Conservation (phyloP, 345 rosid genomes). For the Populus alba region DNA sequence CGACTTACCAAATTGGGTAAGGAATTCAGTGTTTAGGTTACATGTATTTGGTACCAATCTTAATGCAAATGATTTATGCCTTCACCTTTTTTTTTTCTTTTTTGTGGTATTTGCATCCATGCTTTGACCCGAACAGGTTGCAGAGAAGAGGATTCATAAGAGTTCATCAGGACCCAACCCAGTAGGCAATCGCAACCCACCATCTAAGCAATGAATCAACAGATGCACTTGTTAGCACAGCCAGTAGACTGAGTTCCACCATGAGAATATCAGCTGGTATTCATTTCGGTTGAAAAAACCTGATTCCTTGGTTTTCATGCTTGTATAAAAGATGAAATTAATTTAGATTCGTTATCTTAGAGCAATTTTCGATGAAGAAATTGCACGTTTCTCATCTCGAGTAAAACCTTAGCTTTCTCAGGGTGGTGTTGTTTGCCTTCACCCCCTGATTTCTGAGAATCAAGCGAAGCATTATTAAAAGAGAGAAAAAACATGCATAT, state of each 20-base stretch:
- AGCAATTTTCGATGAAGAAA: slow-evolving; percentile 2
- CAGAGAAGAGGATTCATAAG: slow-evolving; percentile 36
- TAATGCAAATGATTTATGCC: background rate
- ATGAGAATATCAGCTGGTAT: slow-evolving; percentile 18
- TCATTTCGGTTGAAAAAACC: slow-evolving; percentile 17
- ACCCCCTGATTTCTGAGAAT: background rate
- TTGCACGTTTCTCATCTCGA: slow-evolving; percentile 3
- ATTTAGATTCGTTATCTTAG: slow-evolving; percentile 11
- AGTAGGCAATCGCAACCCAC: slow-evolving; percentile 43
- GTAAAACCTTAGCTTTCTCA: background rate
- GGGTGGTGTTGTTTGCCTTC: background rate
- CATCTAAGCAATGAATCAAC: slow-evolving; percentile 35
- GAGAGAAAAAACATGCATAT: background rate
- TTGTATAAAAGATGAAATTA: slow-evolving; percentile 27
- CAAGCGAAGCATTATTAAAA: background rate
- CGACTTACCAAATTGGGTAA: slow-evolving; percentile 36
- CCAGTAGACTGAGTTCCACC: background rate
- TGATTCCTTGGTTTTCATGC: slow-evolving; percentile 14
- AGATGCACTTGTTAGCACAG: slow-evolving; percentile 16
- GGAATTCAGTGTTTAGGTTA: slow-evolving; percentile 4
- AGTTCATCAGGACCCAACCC: slow-evolving; percentile 51
- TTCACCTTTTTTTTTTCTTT: background rate
- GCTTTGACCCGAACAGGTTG: slow-evolving; percentile 33
- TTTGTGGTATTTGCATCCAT: background rate
- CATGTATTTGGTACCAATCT: background rate